These are phyloP conservation scores for Backusella macrospora DNA, from an alignment of 192 early-diverging fungal species.

Conservation along the genomic window DNA sequence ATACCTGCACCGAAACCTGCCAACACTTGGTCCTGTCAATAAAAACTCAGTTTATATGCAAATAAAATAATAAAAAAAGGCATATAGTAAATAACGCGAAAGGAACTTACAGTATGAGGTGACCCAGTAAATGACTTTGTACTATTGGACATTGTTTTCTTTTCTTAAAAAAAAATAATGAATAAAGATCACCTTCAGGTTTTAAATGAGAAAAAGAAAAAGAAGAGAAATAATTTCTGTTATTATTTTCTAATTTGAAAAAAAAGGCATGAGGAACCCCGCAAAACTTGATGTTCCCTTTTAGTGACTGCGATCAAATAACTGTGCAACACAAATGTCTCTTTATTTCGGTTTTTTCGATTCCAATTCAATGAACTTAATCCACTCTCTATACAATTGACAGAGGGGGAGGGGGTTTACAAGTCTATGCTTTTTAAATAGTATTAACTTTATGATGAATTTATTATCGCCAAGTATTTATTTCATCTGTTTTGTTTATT, in stretches of 20 bases:
- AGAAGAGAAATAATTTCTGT: not conserved
- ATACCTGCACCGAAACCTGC: constrained; percentile 88
- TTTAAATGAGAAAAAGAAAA: not conserved
- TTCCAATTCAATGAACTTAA: too few species aligned
- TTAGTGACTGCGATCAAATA: not conserved
- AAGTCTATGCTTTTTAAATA: too few species aligned
- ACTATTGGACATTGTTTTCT: not conserved
- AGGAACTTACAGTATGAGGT: constrained; percentile 21
- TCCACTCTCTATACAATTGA: too few species aligned
- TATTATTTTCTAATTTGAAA: not conserved
- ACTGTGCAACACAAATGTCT: not conserved
- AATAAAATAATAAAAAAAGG: not conserved
- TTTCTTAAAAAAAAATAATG: too few species aligned
- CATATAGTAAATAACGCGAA: not conserved
- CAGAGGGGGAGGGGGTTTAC: too few species aligned
- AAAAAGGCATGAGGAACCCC: constrained; percentile 1
- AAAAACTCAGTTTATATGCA: not conserved
- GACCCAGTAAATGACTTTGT: constrained; percentile 23
- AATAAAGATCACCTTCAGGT: not conserved
- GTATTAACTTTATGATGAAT: too few species aligned
- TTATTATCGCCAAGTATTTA: too few species aligned
- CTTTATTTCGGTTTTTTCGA: not conserved
- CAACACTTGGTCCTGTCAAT: constrained; percentile 78
- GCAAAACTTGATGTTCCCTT: not conserved
- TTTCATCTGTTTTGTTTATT: too few species aligned